phyloP scores from a whole-genome alignment of 2,329 filamentous ascomycete genomes.

The Colletotrichum lentis region DNA sequence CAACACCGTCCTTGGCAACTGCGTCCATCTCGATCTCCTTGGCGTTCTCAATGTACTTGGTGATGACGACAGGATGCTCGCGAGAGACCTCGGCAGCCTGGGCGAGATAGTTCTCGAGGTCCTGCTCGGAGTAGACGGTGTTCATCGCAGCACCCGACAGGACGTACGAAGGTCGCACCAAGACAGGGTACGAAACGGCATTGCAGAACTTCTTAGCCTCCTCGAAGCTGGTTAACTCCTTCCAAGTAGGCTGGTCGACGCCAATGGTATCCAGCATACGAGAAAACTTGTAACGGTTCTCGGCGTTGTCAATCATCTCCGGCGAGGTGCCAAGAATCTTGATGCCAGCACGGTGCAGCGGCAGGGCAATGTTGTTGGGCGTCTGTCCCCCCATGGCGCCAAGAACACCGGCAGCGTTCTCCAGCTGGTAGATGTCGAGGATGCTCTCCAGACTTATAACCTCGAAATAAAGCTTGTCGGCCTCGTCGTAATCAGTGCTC shows the following conservation, averaged over 20 bases:
- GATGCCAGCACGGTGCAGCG: conserved; percentile 86
- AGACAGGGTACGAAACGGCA: conserved; percentile 88
- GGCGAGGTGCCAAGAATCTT: conserved; percentile 95
- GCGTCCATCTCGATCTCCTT: conserved; percentile 99
- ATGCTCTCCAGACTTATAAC: conserved; percentile 91
- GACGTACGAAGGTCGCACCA: conserved; percentile 96
- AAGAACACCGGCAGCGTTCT: conserved; percentile 83
- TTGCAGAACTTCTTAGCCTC: conserved; percentile 89
- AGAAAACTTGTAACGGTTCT: conserved; percentile 98
- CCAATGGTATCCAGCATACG: conserved; percentile 95
- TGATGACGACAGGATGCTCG: conserved; percentile 97
- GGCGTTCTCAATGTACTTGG: conserved; percentile 98
- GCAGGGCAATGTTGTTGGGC: conserved; percentile 95
- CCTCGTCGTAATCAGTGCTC: conserved; percentile 90
- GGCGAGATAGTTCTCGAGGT: conserved; percentile 85
- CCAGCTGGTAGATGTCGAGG: conserved; percentile 91
- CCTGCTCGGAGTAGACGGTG: conserved; percentile 95
- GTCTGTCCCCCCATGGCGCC: conserved; percentile 98
- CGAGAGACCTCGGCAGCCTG: conserved; percentile 93
- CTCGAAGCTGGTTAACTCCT: conserved; percentile 93
- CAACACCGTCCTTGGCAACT: conserved; percentile 86
- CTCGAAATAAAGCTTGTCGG: conserved; percentile 94
- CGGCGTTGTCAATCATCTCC: conserved; percentile 97
- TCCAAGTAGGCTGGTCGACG: conserved; percentile 97
- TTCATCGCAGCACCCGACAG: conserved; percentile 99